Evolutionary conservation across 1,139 yeast genomes (phyloP), one percentile per base, ranked within the genome.

Genomic region (Ogataea hybrid): DNA sequence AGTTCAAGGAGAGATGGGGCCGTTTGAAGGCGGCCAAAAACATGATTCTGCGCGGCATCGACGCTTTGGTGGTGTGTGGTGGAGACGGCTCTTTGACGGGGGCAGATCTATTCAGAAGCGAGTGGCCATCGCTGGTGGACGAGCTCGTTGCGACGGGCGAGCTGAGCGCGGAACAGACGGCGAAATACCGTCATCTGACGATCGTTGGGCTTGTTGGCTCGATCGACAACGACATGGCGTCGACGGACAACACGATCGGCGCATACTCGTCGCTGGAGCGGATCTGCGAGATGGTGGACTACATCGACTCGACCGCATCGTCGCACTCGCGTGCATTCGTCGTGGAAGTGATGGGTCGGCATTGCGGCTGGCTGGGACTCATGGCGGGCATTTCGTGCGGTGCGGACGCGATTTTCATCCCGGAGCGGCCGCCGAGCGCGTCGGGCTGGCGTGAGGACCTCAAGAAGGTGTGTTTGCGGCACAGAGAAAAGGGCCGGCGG

Each of bases 1-100:
- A 79, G 51, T 92, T 92, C 68, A 76, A 82, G 57, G 94, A 89
- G 62, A 78, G 96, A 47, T 71, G 71, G 42, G 97, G 98, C 38
- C 77, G 98, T 57, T 72, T 88, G 49, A 62, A 68, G 43, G 96
- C 89, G 34, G 94, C 95, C 44, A 80, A 79, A 62, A 87, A 90
- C 64, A 75, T 90, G 79, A 80, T 90, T 57, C 75, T 73, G 41
- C 83, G 86, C 44, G 97, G 97, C 47, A 90, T 92, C 50, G 97
- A 92, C 62, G 97, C 96, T 0, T 73, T 92, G 53, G 82, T 92
- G 54, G 97, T 92, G n/a, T 88, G 97, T 68, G 98, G 98, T 59
- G 98, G 98, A 68, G 98, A 92, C 62, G 98, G 98, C 42, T 89
- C 97, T 0, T 73, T 92, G 53, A 92, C 98, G 1, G 98, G 98